These are phyloP conservation scores for Exsudoporus frostii DNA, from an alignment of 768 basidiomycete genomes.

Conservation along the genomic window DNA sequence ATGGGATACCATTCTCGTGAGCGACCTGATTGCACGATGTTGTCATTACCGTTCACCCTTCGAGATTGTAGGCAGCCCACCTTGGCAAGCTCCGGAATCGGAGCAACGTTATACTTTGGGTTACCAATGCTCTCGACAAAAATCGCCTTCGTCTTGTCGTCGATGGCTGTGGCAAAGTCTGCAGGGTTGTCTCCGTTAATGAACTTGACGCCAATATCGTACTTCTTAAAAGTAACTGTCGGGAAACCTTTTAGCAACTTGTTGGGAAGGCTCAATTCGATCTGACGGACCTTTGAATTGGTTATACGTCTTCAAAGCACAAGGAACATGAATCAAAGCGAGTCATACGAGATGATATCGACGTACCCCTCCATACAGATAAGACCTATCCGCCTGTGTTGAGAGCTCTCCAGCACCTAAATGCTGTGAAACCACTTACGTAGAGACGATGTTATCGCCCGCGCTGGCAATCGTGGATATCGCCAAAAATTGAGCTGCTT, in stretches of 20 bases:
- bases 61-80: constrained; percentile 25
- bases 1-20: constrained; percentile 66
- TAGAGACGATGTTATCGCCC: constrained; percentile 78
- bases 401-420: neutral
- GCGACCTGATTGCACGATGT: constrained; percentile 46
- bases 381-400: constrained; percentile 7
- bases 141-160: constrained; percentile 73
- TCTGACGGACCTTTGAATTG: constrained; percentile 16
- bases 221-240: constrained; percentile 20
- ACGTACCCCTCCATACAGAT: constrained; percentile 20
- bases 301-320: constrained; percentile 12
- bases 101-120: constrained; percentile 66
- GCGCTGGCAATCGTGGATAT: constrained; percentile 55
- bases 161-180: constrained; percentile 64
- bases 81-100: constrained; percentile 67
- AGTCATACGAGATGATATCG: neutral
- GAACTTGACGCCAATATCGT: constrained; percentile 35
- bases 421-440: constrained; percentile 45
- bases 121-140: constrained; percentile 80
- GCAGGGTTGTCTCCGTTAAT: constrained; percentile 53
- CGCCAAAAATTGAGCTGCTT: constrained; percentile 74
- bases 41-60: neutral
- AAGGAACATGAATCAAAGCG: neutral
- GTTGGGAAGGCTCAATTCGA: neutral
- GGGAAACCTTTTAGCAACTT: neutral